Evolutionary conservation across 202 grass and related monocot species (phyloP), one percentile per base, ranked within the genome.

Genomic region (Setaria italica): DNA sequence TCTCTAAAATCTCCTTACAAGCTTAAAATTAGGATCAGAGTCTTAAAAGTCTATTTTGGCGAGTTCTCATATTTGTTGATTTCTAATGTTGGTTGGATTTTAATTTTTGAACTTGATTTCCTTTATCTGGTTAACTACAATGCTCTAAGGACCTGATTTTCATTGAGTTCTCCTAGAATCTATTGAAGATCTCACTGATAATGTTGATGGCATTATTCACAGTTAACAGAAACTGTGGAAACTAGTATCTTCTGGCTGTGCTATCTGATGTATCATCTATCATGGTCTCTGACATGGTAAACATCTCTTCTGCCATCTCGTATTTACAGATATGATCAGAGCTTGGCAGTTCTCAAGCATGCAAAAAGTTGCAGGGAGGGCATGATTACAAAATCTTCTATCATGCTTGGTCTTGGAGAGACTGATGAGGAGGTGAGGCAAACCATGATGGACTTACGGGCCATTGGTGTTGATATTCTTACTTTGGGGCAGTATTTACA

Each of bases 401-500:
- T 97, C 71, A 97, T 95, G 90, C 95, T 97, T 46, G 95, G 95
- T 82, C 95, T 97, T 87, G 92, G 95, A 83, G 90, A 97, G 74
- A 90, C 86, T 58, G 95, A 93, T 77, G 89, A 95, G 62, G 95
- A 95, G 69, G 89, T 97, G 70, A 91, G 90, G 81, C 85, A 95
- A 78, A 68, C 90, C 67, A 97, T 97, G 95, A 72, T 72, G 77
- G 92, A 95, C 85, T 88, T 97, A 56, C 91, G 95, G 88, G 77
- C 82, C 73, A 95, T 93, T 69, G 90, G 89, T 47, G 95, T 97
- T 62, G 89, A 97, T 79, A 93, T 97, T 72, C 85, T 97, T 81
- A 97, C 92, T 70, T 88, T 97, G 59, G 97, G 97, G 19, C 93
- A 96, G 70, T 99, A 96, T 85, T 85, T 99, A 33, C 97, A 99